Conservation (phyloP, 495 filamentous ascomycete species). For the Neurospora sp. region DNA sequence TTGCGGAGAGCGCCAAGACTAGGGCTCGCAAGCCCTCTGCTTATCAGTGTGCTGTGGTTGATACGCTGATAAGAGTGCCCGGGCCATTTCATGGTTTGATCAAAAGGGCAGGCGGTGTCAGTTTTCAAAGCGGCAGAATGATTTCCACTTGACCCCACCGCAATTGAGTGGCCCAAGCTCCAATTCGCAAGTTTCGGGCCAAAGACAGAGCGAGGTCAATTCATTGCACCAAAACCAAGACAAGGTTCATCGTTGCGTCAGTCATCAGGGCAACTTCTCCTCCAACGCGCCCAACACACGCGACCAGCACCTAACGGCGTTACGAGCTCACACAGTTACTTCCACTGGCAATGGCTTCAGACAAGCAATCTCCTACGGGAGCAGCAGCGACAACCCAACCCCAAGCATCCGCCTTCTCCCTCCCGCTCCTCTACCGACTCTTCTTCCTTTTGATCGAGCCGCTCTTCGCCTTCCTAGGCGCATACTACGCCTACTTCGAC, state of each 20-base stretch:
- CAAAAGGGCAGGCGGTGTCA: slow-evolving; percentile 8
- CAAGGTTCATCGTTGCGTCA: not conserved
- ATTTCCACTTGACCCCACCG: not conserved
- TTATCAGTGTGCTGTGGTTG: not conserved
- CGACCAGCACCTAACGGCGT: not conserved
- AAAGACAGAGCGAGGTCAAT: not conserved
- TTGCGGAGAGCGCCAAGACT: slow-evolving; percentile 1
- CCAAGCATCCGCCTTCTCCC: slow-evolving; percentile 9
- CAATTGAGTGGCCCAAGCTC: slow-evolving; percentile 5
- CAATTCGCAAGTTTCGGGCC: not conserved
- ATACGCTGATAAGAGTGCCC: not conserved
- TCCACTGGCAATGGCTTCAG: not conserved
- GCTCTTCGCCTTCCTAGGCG: slow-evolving; percentile 51
- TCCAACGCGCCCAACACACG: not conserved
- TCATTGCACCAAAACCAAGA: not conserved
- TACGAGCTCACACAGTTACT: not conserved
- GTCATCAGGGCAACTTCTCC: not conserved
- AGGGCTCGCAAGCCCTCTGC: slow-evolving; percentile 23
- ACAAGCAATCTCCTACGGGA: not conserved
- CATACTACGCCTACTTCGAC: slow-evolving; percentile 49
- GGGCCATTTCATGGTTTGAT: not conserved
- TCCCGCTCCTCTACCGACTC: slow-evolving; percentile 43
- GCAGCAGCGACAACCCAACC: not conserved
- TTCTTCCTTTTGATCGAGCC: slow-evolving; percentile 64
- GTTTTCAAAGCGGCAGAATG: not conserved